Evolutionary conservation across 1,284 basidiomycete genomes (phyloP).

Genomic region (Trametes polyzona): DNA sequence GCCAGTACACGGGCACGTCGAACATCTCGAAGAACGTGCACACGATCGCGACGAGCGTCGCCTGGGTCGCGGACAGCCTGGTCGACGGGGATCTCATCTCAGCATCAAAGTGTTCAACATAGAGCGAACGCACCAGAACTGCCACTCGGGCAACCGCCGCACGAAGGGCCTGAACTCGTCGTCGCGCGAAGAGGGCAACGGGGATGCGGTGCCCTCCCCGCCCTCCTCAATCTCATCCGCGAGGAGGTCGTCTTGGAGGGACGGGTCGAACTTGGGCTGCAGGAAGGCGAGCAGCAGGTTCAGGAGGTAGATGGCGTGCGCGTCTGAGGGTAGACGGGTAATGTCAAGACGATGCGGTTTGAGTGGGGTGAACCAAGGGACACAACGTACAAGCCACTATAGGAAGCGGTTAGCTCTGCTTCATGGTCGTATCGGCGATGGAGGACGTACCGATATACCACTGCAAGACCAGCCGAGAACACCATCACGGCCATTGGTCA

Average conservation of each 20-base stretch:
- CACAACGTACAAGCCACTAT: conserved; percentile 74
- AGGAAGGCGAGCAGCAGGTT: conserved; percentile 90
- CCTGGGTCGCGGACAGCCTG: conserved; percentile 92
- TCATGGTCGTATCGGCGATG: not conserved
- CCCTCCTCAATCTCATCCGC: conserved; percentile 97
- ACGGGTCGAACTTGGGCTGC: conserved; percentile 96
- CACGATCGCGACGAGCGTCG: conserved; percentile 79
- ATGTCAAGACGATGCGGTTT: too few species aligned
- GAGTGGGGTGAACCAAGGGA: too few species aligned
- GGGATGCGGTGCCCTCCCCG: conserved; percentile 48
- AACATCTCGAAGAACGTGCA: conserved; percentile 83
- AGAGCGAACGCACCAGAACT: conserved; percentile 78
- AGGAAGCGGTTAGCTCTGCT: not conserved
- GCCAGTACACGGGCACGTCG: conserved; percentile 98
- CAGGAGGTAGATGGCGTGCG: conserved; percentile 90
- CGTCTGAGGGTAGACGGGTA: conserved; percentile 66
- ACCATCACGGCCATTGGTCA: not conserved
- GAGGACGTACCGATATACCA: conserved; percentile 86
- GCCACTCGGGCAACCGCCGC: conserved; percentile 93
- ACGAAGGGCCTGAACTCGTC: conserved; percentile 98
- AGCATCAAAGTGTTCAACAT: not conserved
- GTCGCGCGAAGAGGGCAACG: conserved; percentile 68
- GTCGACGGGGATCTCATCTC: too few species aligned
- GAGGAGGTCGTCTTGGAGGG: conserved; percentile 88
- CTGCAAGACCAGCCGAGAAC: conserved; percentile 40